Conservation (phyloP, 164 flowering plant genomes). For the Aristolochia californica region DNA sequence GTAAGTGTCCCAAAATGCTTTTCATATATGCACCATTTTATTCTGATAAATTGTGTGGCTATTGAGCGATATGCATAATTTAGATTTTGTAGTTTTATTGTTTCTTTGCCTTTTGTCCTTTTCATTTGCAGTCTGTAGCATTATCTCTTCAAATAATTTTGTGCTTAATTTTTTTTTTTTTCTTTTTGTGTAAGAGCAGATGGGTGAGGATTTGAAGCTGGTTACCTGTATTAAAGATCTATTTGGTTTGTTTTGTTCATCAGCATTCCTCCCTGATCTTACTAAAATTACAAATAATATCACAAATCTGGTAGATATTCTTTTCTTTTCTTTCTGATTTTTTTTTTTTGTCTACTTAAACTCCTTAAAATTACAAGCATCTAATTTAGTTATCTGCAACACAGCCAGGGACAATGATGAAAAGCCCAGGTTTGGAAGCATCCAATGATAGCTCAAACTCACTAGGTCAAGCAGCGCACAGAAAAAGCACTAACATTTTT, state of each 20-base stretch:
- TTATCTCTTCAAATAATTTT: no score
- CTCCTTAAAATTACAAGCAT: no score
- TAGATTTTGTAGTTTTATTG: no score
- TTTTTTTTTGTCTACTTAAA: no score
- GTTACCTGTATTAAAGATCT: conserved; percentile 31
- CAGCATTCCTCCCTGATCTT: conserved; percentile 1
- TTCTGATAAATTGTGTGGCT: no score
- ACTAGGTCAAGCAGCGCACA: conserved; percentile 1
- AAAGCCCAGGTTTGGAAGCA: not conserved
- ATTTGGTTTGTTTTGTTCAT: conserved; percentile 23
- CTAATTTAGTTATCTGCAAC: not conserved
- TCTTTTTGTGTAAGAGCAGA: conserved; percentile 24
- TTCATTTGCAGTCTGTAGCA: no score
- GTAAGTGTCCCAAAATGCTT: no score
- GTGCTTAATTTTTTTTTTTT: not conserved
- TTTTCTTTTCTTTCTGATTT: no score
- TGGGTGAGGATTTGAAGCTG: conserved; percentile 38
- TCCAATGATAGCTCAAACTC: not conserved
- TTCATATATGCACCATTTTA: no score
- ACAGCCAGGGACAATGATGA: not conserved
- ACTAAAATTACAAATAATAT: not conserved
- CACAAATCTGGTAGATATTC: not conserved
- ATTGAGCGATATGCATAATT: no score
- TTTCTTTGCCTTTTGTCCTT: no score
- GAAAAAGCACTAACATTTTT: no score